These are phyloP conservation scores for Colletotrichum echinochloae DNA, from an alignment of 2,329 filamentous ascomycete genomes.

Conservation along the genomic window DNA sequence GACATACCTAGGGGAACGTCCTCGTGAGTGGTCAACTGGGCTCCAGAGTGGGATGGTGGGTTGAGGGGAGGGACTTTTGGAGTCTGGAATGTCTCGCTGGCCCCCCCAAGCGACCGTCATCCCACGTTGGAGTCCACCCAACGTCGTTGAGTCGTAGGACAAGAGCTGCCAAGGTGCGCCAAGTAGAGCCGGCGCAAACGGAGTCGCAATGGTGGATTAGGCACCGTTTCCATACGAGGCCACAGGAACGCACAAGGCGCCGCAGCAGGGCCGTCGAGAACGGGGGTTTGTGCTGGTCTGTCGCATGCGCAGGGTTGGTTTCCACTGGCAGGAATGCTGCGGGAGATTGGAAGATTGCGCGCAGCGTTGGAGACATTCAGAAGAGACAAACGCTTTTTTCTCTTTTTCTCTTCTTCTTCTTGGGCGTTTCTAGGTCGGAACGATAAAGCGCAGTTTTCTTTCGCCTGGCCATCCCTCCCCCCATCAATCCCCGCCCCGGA, in stretches of 20 bases:
- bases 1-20: neutral
- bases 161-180: slow-evolving; percentile 37
- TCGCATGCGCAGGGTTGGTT: slow-evolving; percentile 7
- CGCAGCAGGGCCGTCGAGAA: neutral
- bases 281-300: neutral
- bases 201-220: slow-evolving; percentile 28
- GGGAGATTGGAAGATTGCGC: slow-evolving; percentile 7
- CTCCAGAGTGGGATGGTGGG: slow-evolving; percentile 18
- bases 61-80: slow-evolving; percentile 8
- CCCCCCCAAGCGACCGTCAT: slow-evolving; percentile 20
- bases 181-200: slow-evolving; percentile 38
- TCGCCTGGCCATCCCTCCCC: slow-evolving; percentile 8
- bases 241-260: neutral
- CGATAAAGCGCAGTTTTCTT: neutral
- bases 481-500: neutral
- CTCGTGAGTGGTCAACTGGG: slow-evolving; percentile 27
- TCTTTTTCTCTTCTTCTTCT: no score
- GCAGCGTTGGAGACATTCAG: neutral
- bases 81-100: slow-evolving; percentile 25
- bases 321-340: neutral
- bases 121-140: slow-evolving; percentile 27
- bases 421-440: neutral
- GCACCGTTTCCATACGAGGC: slow-evolving; percentile 32
- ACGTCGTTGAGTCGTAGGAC: slow-evolving; percentile 37
- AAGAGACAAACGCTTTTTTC: neutral